Base-by-base conservation (phyloP, 305 asterid genomes). In the Fraxinus latifolia region DNA sequence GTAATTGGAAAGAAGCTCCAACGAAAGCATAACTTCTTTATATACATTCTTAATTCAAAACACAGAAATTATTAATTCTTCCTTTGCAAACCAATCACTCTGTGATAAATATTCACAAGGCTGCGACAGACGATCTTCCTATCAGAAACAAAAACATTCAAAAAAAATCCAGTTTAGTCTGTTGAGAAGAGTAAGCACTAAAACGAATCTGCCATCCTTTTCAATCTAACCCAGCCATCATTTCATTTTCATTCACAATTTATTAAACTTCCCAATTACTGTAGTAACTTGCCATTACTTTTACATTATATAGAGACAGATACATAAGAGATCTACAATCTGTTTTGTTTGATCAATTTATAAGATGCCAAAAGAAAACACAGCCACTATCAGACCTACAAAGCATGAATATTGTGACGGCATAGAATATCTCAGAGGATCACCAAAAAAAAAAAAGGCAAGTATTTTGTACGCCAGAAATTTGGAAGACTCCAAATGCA, bases 71-170 rank as follows among this genome's bases (percentile, higher is more conserved):
- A 29, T 21, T 3, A 44, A 62, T 47, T 74, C 77, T 71, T 73
- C 53, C 47, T 33, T 79, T 71, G 70, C 81, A 72, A 58, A 33
- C 50, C 68, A 76, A 82, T 79, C 60, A 50, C 31, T 79, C 74
- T 25, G 19, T 31, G 31, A 77, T 47, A 50, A 77, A 78, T 58
- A 19, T 19, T 58, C 29, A 58, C 68, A 19, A 19, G 68, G 68
- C 68, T 19, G 68, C 7, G 68, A 58, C 68, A 58, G 68, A 7
- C 9, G 29, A 7, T 19, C 68, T 58, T n/a, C 65, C 65, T 7
- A 58, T 58, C 68, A 58, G 68, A 58, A 19, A 58, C 29, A 58
- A 19, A 19, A 58, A 58, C 29, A 25, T 65, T 23, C 21, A 53
- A 25, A 65, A 55, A 5, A 23, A 21, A 8, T 25, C 71, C 33